Percentiles rank a stretch among this genome's conserved stretches.
These are phyloP conservation scores for Phaeosphaeriaceae sp. DNA, from an alignment of 2,329 filamentous ascomycete species.

Conservation along the genomic window DNA sequence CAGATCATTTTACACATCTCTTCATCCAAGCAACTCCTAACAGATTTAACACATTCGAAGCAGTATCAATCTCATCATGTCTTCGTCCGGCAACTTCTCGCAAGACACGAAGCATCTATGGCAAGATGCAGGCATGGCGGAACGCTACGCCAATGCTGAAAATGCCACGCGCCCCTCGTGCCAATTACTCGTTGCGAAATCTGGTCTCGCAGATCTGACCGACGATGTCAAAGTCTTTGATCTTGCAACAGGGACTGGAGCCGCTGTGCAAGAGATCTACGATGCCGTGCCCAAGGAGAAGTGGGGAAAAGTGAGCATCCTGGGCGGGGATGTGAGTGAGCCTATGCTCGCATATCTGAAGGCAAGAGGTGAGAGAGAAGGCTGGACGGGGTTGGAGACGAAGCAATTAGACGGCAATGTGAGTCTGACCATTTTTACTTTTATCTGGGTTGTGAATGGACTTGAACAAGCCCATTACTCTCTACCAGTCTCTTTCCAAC, in stretches of 20 bases:
- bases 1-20: neutral
- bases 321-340: constrained; percentile 30
- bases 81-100: neutral
- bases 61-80: neutral
- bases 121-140: constrained; percentile 16
- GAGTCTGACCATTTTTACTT: neutral
- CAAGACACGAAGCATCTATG: constrained; percentile 2
- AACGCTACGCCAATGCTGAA: constrained; percentile 27
- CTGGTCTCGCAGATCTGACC: constrained; percentile 2
- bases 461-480: neutral
- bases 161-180: constrained; percentile 26
- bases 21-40: no score
- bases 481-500: constrained; percentile 7
- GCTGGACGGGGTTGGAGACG: constrained; percentile 25
- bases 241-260: constrained; percentile 35
- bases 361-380: constrained; percentile 17
- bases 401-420: constrained; percentile 26
- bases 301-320: constrained; percentile 21
- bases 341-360: constrained; percentile 29
- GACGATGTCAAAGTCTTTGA: constrained; percentile 23
- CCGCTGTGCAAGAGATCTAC: constrained; percentile 27
- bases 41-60: neutral
- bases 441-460: neutral
- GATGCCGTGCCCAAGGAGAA: constrained; percentile 13
- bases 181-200: constrained; percentile 16